Conservation (phyloP, 495 filamentous ascomycete genomes). For the Corynascus novoguineensis region DNA sequence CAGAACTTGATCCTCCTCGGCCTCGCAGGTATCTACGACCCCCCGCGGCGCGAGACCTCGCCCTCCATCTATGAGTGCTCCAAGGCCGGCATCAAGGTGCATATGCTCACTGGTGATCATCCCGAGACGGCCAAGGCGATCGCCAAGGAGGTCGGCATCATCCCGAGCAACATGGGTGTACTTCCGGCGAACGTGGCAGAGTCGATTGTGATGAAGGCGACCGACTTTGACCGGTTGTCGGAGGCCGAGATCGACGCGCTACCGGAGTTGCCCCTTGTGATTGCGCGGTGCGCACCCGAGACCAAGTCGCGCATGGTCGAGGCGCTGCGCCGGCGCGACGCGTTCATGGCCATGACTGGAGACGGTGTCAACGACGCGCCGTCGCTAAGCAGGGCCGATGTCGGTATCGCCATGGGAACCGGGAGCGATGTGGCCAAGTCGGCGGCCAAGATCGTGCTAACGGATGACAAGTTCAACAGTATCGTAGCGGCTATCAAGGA, state of each 20-base stretch:
- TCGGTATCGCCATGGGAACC: slow-evolving; percentile 82
- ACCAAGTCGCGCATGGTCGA: slow-evolving; percentile 67
- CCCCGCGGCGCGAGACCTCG: slow-evolving; percentile 63
- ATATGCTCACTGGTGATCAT: slow-evolving; percentile 80
- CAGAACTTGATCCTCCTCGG: slow-evolving; percentile 56
- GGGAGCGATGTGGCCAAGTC: slow-evolving; percentile 90
- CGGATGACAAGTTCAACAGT: slow-evolving; percentile 81
- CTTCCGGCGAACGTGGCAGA: slow-evolving; percentile 49
- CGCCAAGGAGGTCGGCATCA: slow-evolving; percentile 69
- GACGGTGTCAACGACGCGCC: slow-evolving; percentile 87
- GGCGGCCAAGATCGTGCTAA: slow-evolving; percentile 79
- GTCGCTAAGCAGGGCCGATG: slow-evolving; percentile 68
- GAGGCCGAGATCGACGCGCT: slow-evolving; percentile 56
- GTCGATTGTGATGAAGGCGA: slow-evolving; percentile 58
- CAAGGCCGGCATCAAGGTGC: slow-evolving; percentile 66
- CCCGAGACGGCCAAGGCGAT: slow-evolving; percentile 70
- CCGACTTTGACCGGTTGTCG: slow-evolving; percentile 56
- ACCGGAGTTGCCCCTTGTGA: slow-evolving; percentile 56
- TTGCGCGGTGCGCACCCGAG: slow-evolving; percentile 60
- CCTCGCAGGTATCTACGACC: slow-evolving; percentile 71
- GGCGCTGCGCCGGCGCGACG: slow-evolving; percentile 56
- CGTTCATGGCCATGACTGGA: slow-evolving; percentile 60
- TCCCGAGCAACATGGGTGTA: slow-evolving; percentile 52
- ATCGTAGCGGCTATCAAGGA: slow-evolving; percentile 72
- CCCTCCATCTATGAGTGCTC: slow-evolving; percentile 60